Base-by-base conservation (phyloP, 805 yeast species). In the Blastobotrys chiropterorum region DNA sequence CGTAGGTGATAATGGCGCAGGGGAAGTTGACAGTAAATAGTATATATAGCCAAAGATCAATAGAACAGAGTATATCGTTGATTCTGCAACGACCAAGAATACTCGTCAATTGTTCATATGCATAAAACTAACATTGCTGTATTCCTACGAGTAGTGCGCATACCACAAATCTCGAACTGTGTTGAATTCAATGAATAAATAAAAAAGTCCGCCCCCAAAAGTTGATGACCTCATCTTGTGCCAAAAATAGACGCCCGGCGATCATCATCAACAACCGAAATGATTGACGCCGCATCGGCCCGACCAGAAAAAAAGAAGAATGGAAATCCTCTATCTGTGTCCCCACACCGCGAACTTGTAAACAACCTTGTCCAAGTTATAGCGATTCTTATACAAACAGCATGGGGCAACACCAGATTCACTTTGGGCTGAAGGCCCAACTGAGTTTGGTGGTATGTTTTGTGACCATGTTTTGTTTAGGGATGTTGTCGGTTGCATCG, bases 381-480 rank as follows among this genome's bases (percentile, higher is more conserved):
- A 26, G 34, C 5, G 34, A 26, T 11, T 11, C 5, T 6, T 11
- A 5, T 26, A 11, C 11, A 26, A 26, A 26, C 34, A 26, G 34
- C 34, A 26, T 26, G 34, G 34, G 34, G 11, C 34, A 26, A 11
- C 47, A 38, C 14, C 47, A 30, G 31, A 30, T 65, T 2, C 58
- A 62, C 31, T 71, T 88, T 44, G 85, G 92, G 43, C 81, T 88
- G 52, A 71, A 89, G 60, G 81, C 88, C 20, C 95, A 88, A 71
- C 79, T 88, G 48, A 82, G 86, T 48, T 75, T 79, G 3, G 70
- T 87, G 30, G 95, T 87, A 56, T 72, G 85, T 50, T 68, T 83
- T 50, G 84, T 86, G 40, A 82, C 92, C 8, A 69, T 85, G 39
- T 70, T 83, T 49, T 86, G 95, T 1, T 72, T 90, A 46, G 73